These are phyloP conservation scores for Hirsutella thompsonii DNA, from an alignment of 2,329 filamentous ascomycete species.

Conservation along the genomic window DNA sequence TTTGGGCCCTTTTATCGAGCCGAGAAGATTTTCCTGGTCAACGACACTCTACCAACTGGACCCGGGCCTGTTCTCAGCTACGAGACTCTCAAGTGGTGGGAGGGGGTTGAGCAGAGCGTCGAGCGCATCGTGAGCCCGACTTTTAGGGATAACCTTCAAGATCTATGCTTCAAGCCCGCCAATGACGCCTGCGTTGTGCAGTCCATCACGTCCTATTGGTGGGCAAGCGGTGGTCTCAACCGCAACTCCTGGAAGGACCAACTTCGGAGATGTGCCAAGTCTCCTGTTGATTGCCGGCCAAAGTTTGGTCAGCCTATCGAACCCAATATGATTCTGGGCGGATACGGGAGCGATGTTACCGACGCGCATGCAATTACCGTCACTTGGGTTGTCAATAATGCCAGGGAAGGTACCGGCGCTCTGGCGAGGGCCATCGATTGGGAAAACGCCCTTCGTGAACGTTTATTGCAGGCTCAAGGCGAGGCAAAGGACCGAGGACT, in stretches of 20 bases:
- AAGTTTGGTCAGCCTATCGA: slow-evolving; percentile 82
- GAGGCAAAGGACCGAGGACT: slow-evolving; percentile 71
- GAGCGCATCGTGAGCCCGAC: slow-evolving; percentile 56
- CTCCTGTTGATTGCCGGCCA: slow-evolving; percentile 75
- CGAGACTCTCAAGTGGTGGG: slow-evolving; percentile 88
- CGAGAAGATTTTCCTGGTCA: slow-evolving; percentile 87
- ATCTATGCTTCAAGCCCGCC: slow-evolving; percentile 90
- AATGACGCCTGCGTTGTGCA: slow-evolving; percentile 85
- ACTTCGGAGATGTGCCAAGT: slow-evolving; percentile 60
- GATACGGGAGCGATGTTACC: slow-evolving; percentile 55
- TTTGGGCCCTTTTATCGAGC: slow-evolving; percentile 95
- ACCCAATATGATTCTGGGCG: slow-evolving; percentile 75
- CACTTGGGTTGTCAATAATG: slow-evolving; percentile 92
- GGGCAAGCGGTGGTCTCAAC: slow-evolving; percentile 34
- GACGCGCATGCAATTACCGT: slow-evolving; percentile 72
- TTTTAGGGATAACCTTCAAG: slow-evolving; percentile 57
- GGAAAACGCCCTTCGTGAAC: slow-evolving; percentile 65
- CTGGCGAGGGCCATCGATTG: slow-evolving; percentile 74
- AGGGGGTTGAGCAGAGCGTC: slow-evolving; percentile 72
- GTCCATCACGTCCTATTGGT: slow-evolving; percentile 82
- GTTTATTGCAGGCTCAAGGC: slow-evolving; percentile 63
- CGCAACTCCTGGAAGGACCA: slow-evolving; percentile 55
- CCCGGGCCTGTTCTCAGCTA: slow-evolving; percentile 73
- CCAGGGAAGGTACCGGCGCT: slow-evolving; percentile 57
- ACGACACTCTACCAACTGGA: slow-evolving; percentile 55